phyloP scores from a whole-genome alignment of 1,284 basidiomycete species.

The Heimioporus retisporus region DNA sequence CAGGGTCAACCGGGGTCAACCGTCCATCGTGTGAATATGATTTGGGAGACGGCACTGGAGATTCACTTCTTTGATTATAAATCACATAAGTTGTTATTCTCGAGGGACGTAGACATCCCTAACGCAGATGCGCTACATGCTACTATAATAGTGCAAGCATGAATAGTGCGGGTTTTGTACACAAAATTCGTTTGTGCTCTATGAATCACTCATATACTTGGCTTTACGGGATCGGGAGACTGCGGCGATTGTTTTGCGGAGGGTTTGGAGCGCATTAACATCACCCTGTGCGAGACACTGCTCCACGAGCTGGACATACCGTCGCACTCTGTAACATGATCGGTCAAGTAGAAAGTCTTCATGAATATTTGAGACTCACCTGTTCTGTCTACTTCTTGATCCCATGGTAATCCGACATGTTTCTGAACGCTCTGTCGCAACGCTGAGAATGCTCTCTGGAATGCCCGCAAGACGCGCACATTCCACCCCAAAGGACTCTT shows the following conservation, averaged over 20 bases:
- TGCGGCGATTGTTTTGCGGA: conserved; percentile 25
- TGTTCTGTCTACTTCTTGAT: conserved; percentile 59
- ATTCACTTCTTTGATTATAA: too few species aligned
- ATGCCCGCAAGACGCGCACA: conserved; percentile 90
- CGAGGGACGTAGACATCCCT: too few species aligned
- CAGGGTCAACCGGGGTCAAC: too few species aligned
- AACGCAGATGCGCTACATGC: too few species aligned
- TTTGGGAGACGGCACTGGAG: too few species aligned
- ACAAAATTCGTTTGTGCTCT: too few species aligned
- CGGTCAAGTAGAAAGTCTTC: neutral
- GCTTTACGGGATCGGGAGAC: neutral
- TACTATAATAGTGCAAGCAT: too few species aligned
- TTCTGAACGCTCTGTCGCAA: conserved; percentile 67
- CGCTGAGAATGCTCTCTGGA: conserved; percentile 70
- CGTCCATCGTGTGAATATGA: too few species aligned
- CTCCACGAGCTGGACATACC: conserved; percentile 33
- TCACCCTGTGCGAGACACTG: conserved; percentile 36
- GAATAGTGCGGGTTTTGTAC: too few species aligned
- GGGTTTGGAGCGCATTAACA: conserved; percentile 26
- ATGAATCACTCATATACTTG: too few species aligned
- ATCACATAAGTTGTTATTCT: too few species aligned
- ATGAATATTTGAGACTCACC: conserved; percentile 46
- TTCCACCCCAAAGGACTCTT: conserved; percentile 91
- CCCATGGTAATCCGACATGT: conserved; percentile 67
- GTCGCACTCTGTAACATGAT: conserved; percentile 27